Base-by-base conservation (phyloP, 1,284 basidiomycete genomes). In the Albatrellus sp. region DNA sequence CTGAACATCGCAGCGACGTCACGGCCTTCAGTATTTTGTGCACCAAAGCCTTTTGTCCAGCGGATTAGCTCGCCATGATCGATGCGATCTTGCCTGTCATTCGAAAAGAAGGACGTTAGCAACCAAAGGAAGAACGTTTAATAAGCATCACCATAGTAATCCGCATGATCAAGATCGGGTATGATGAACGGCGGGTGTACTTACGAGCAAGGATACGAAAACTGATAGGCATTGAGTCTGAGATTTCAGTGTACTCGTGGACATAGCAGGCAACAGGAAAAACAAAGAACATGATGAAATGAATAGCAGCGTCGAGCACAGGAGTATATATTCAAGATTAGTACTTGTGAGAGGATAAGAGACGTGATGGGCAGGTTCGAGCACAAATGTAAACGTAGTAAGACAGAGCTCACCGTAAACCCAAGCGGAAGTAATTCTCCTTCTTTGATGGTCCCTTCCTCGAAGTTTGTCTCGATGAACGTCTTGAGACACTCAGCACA, bases 11-110 rank as follows among this genome's bases (percentile, higher is more conserved):
- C 85, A 5, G 87, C 92, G 29, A 94, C 92, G 60, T 98, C 90
- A 46, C 77, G 70, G 12, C 92, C 93, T 64, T 98, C 96, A 16
- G 90, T 92, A 60, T 93, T 91, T 5, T 79, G 64, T 1, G 89
- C 89, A 33, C 91, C 91, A 57, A 98, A 98, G 52, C 94, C 96
- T 66, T 98, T 98, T 38, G 96, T 98, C 94, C 96, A 98, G 31
- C 93, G 86, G 54, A 98, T 90, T 37, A 98, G 80, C 52, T 79
- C 78, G 40, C 92, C 96, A 56, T 98, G 92, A 63, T 98, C 92
- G 56, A 98, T 98, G 43, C 76, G 74, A 35, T 86, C 76, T 73
- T 98, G 94, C 20, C 85, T 90, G 40, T 37, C 20, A 8, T 16
- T 34, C 34, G 14, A 13, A 39, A 10, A 6, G 11, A 29, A 33